phyloP scores from a whole-genome alignment of 129 eudicot genomes.

The Escallonia rubra region DNA sequence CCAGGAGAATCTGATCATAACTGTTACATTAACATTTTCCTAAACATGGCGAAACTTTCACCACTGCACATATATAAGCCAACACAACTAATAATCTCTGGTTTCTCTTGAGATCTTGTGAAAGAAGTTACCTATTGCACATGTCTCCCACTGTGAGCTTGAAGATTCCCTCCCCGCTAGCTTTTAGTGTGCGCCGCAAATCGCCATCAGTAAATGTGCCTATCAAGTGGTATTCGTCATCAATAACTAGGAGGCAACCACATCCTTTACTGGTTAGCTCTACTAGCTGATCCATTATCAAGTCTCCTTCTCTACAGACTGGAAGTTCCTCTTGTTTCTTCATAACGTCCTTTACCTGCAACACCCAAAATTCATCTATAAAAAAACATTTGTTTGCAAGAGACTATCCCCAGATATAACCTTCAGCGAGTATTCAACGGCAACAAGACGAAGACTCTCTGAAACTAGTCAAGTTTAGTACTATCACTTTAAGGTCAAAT shows the following conservation, averaged over 20 bases:
- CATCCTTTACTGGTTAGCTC: slow-evolving; percentile 95
- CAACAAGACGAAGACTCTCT: background rate
- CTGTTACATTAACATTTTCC: too few species aligned
- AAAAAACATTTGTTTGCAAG: background rate
- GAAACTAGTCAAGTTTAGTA: background rate
- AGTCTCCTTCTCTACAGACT: slow-evolving; percentile 70
- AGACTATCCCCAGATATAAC: background rate
- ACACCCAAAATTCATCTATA: background rate
- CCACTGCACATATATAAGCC: too few species aligned
- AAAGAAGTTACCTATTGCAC: slow-evolving; percentile 83
- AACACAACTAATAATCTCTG: too few species aligned
- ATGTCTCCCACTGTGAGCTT: slow-evolving; percentile 92
- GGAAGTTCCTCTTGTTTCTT: slow-evolving; percentile 88
- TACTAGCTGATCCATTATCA: slow-evolving; percentile 93
- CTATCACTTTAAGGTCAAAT: too few species aligned
- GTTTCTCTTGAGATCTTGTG: background rate
- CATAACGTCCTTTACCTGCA: slow-evolving; percentile 95
- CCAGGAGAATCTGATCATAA: too few species aligned
- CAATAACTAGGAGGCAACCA: slow-evolving; percentile 88
- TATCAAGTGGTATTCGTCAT: slow-evolving; percentile 58
- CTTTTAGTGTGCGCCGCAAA: slow-evolving; percentile 85
- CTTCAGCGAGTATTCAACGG: background rate
- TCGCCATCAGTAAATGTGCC: slow-evolving; percentile 99
- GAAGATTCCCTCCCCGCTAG: slow-evolving; percentile 90
- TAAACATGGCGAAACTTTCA: too few species aligned